phyloP scores from a whole-genome alignment of 2,329 filamentous ascomycete species.

The Biscogniauxia sp. region DNA sequence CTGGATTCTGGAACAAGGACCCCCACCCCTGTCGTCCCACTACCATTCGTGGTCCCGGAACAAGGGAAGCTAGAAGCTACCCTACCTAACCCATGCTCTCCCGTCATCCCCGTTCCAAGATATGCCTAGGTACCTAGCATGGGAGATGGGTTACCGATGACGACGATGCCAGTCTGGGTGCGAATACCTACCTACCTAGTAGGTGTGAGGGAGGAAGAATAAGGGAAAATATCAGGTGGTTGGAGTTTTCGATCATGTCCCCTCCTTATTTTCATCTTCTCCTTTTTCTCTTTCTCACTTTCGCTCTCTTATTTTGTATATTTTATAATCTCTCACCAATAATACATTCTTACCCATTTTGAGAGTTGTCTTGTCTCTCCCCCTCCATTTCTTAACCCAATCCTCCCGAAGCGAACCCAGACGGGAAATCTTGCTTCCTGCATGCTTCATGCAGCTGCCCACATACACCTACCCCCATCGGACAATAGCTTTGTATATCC shows the following conservation, averaged over 20 bases:
- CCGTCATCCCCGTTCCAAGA: not conserved
- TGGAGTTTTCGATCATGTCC: conserved; percentile 18
- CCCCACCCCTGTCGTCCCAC: not conserved
- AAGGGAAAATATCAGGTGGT: conserved; percentile 28
- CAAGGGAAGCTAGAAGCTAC: not conserved
- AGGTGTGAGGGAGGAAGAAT: not conserved
- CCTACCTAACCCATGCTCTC: not conserved
- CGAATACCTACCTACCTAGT: too few relatives aligned
- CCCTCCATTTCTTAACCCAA: too few relatives aligned
- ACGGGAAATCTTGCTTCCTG: not conserved
- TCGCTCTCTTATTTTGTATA: not conserved
- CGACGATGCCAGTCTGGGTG: conserved; percentile 15
- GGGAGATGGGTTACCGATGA: conserved; percentile 7
- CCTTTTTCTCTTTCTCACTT: conserved; percentile 12
- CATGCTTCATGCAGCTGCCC: not conserved
- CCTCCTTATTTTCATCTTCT: conserved; percentile 2
- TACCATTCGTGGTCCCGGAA: not conserved
- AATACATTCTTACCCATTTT: conserved; percentile 5
- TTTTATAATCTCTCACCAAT: too few relatives aligned
- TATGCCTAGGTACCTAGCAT: too few relatives aligned
- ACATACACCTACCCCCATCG: not conserved
- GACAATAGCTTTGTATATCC: not conserved
- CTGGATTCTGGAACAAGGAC: too few relatives aligned
- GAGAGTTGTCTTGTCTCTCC: too few relatives aligned
- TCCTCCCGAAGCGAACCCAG: not conserved